Evolutionary conservation across 192 early-diverging fungal genomes (phyloP).

Genomic region (Gorgonomyces haynaldii): DNA sequence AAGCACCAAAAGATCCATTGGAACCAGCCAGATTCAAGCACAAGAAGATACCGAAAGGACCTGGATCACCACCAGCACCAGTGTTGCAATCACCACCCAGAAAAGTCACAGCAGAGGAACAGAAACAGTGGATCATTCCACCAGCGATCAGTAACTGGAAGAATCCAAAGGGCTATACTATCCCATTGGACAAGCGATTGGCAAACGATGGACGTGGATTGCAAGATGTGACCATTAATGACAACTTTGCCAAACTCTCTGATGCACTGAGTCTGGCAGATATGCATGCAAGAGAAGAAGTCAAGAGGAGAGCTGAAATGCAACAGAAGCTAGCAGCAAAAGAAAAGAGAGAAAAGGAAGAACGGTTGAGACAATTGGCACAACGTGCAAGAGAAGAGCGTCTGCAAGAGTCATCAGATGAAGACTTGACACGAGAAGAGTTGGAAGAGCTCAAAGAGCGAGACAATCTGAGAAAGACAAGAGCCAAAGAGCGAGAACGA

Average conservation of each 20-base stretch:
- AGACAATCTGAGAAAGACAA: constrained; percentile 75
- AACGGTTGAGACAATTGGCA: constrained; percentile 75
- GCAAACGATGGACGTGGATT: constrained; percentile 93
- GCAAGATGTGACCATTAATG: constrained; percentile 83
- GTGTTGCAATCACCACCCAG: constrained; percentile 97
- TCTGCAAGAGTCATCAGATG: constrained; percentile 12
- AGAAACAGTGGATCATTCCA: constrained; percentile 92
- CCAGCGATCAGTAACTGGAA: constrained; percentile 99
- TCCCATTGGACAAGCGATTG: constrained; percentile 95
- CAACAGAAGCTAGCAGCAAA: constrained; percentile 83
- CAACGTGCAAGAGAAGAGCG: constrained; percentile 89
- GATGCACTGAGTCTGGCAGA: constrained; percentile 91
- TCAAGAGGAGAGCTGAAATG: constrained; percentile 81
- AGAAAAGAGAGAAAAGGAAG: constrained; percentile 90
- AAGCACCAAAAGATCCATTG: constrained; percentile 93
- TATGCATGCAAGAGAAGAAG: constrained; percentile 86
- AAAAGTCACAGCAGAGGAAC: constrained; percentile 92
- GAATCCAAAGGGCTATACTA: constrained; percentile 98
- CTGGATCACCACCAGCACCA: constrained; percentile 89
- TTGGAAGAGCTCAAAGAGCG: constrained; percentile 59
- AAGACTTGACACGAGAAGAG: constrained; percentile 42
- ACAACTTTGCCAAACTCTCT: constrained; percentile 92
- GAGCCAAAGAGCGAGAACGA: constrained; percentile 75
- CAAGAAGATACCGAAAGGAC: constrained; percentile 75
- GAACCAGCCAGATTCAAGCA: constrained; percentile 86